Evolutionary conservation across 441 rosid species (phyloP).

Genomic region (Manihot esculenta): DNA sequence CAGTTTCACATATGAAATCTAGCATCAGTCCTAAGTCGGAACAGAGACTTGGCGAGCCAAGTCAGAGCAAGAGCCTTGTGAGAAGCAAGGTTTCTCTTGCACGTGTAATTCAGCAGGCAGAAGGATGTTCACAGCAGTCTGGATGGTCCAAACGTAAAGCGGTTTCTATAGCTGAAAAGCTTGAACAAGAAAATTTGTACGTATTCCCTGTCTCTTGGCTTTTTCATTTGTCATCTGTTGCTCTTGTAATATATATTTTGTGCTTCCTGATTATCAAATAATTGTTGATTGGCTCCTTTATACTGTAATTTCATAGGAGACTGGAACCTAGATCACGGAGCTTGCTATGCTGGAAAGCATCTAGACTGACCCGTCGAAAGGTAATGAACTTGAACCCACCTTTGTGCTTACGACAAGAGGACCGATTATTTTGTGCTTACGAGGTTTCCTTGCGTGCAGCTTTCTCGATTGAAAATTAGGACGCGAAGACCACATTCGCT

Average conservation of each 20-base stretch:
- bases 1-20: conserved; percentile 33
- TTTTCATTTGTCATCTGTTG: too few species aligned
- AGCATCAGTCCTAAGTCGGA: conserved; percentile 37
- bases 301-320: conserved; percentile 55
- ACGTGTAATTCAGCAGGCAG: conserved; percentile 91
- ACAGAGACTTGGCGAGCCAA: conserved; percentile 51
- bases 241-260: not conserved
- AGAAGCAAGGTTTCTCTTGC: conserved; percentile 91
- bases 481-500: conserved; percentile 57
- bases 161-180: conserved; percentile 95
- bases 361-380: conserved; percentile 71
- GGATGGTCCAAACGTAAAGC: conserved; percentile 89
- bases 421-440: not conserved
- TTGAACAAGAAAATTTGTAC: conserved; percentile 97
- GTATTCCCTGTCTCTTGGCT: conserved; percentile 27
- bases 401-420: not conserved
- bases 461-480: conserved; percentile 71
- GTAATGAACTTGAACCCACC: conserved; percentile 33
- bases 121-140: conserved; percentile 64
- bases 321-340: conserved; percentile 89
- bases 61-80: conserved; percentile 80
- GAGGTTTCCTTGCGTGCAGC: conserved; percentile 39
- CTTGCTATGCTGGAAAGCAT: conserved; percentile 90
- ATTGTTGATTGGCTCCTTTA: conserved; percentile 9
- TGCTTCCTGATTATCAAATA: not conserved